Conservation (phyloP, 306 rosid genomes). For the Lathyrus aphaca region DNA sequence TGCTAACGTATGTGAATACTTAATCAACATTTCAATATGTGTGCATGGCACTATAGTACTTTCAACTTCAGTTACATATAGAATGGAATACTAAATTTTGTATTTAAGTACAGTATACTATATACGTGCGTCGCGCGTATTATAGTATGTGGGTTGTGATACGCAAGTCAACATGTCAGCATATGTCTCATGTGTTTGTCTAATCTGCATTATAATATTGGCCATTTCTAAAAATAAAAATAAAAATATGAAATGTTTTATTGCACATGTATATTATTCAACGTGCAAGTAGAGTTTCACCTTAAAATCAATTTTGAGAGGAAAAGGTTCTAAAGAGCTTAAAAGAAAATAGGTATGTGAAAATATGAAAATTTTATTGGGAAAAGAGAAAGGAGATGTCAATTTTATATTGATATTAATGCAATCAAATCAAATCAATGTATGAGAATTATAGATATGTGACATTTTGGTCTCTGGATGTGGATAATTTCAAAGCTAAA, state of each 20-base stretch:
- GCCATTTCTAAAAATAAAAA: background rate
- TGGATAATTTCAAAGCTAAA: too few species aligned
- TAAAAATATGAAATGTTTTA: background rate
- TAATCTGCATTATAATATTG: background rate
- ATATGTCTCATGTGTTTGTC: constrained; percentile 11
- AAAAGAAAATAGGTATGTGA: too few species aligned
- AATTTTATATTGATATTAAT: too few species aligned
- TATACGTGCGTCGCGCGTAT: background rate
- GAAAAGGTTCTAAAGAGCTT: too few species aligned
- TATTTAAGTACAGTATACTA: background rate
- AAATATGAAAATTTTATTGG: too few species aligned
- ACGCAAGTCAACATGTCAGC: background rate
- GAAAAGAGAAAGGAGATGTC: too few species aligned
- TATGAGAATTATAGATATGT: too few species aligned
- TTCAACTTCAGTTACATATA: background rate
- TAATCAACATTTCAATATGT: background rate
- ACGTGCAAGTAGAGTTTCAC: background rate
- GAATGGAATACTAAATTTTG: background rate
- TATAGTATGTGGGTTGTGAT: background rate
- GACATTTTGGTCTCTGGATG: too few species aligned
- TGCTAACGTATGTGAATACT: background rate
- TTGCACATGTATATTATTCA: background rate
- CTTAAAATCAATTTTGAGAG: too few species aligned
- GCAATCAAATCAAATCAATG: too few species aligned
- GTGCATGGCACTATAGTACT: background rate